Base-by-base conservation (phyloP, 2,329 filamentous ascomycete species). In the Lecanosticta acicola region DNA sequence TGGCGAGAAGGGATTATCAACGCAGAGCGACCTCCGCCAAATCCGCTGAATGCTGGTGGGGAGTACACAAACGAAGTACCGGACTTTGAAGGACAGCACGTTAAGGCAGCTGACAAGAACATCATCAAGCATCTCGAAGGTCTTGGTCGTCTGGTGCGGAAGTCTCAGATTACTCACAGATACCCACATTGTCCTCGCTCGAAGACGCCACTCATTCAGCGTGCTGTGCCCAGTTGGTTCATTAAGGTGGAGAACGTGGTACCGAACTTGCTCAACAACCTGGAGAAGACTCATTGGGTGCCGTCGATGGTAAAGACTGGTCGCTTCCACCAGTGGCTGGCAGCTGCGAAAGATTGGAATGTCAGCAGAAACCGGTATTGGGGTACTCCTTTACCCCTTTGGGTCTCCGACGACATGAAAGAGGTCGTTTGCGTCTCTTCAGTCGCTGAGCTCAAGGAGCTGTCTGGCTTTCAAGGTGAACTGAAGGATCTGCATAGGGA, bases 161-260 rank as follows among this genome's bases (percentile, higher is more conserved):
- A 95, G 55, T 87, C 86, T 39, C 87, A 94, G 67, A 78, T 95
- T 51, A 87, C 79, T 63, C 91, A 97, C 72, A 91, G 87, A 59
- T 94, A 95, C 66, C 89, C 88, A 16, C 91, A 91, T 79, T 96
- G 91, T 68, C 89, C 86, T 71, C 81, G 91, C 50, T 95, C 89
- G n/a, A 91, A 96, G 64, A 96, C 87, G 0, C 91, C 89, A 21
- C 76, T 97, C 51, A 95, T 97, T 59, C 93, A 94, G 69, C 81
- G 86, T 54, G 88, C 91, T 19, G 88, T 96, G 14, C 87, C 90
- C 7, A 88, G 89, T 1, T 97, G 91, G 91, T 96, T 96, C 65
- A 85, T 97, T 60, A 87, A 87, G 66, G 87, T 96, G 38, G 80
- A 84, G 14, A 79, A 85, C 48, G 85, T 89, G 57, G 81, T 95